Evolutionary conservation across 768 basidiomycete genomes (phyloP), one percentile per base, ranked within the genome.

Genomic region (Leccinum barrowsii): DNA sequence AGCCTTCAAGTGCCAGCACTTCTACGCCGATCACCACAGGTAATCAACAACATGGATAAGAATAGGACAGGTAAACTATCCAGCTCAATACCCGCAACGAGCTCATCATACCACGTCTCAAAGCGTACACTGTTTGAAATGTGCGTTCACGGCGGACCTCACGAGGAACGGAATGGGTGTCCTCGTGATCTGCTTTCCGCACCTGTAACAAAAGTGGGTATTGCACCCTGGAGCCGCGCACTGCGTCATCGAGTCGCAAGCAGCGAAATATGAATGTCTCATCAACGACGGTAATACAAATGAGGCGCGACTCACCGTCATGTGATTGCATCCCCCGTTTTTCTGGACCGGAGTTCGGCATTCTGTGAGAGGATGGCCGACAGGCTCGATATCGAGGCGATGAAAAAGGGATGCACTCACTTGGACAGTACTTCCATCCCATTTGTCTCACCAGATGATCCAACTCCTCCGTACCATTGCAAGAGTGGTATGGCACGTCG

Each of bases 341-440:
- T 83, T 85, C 62, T 82, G 79, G 26, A 82, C 77, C 2, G 80
- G 78, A 2, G 80, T 79, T 37, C 69, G 65, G 57, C 80, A 79
- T 28, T 75, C 78, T 78, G 60, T 4, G 24, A 32, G 21, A 37
- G 13, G 6, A 35, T 56, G 10, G 52, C 11, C 22, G 17, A 65
- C 40, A 42, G 40, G 40, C 40, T 34, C 21, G 17, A 46, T 34
- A 8, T 42, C 7, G 7, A 15, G 10, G 7, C 19, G 19, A 42
- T 4, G n/a, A 15, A 4, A 11, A 34, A 22, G 4, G 17, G 54
- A 24, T 15, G 17, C 48, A 57, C 76, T 63, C 64, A 75, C 86
- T 82, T 58, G 86, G 81, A 66, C 86, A 87, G 56, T 79, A 76
- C 59, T 81, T 85, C 86, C 85, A 87, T 6, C 85, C 85, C 56